Evolutionary conservation across 345 rosid genomes (phyloP), one percentile per base, ranked within the genome.

Genomic region (Triadica sebifera): DNA sequence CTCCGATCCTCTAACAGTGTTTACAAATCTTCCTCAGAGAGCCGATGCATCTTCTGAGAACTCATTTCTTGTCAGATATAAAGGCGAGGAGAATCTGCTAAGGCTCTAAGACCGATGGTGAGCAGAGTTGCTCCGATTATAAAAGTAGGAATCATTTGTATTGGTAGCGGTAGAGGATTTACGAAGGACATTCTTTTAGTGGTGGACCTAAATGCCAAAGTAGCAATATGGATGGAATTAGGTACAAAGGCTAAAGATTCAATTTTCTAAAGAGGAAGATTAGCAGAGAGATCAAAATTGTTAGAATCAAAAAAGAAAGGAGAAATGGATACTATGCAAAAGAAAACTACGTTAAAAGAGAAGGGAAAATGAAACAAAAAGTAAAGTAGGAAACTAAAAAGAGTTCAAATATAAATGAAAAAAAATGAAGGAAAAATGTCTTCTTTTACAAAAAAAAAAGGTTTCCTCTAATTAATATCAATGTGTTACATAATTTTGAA

Each of bases 21-120:
- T 95, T 7, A 95, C 99, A 73, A 95, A 93, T 89, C 80, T 87
- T 10, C 91, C 93, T 47, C 81, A 85, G 24, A 94, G 91, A 66
- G 82, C 81, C 25, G 78, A 72, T 6, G 70, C 69, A 45, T 88
- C 91, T 9, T 77, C 83, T 10, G 76, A 56, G 65, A 77, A 79
- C 25, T 75, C 80, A 16, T 83, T 84, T 13, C 25, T 4, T 6
- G 77, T 80, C 19, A 66, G 83, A 41, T 84, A 78, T 39, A 84
- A 57, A 34, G 84, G 85, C 61, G 76, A 88, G 47, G 98, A 86
- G 87, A 91, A 87, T 25, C 95, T 91, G 87, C 98, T 94, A 77
- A 95, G 84, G 63, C 98, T 95, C 64, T 98, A 81, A 53, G 95
- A 79, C 6, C 96, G 89, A 51, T 93, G 92, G 79, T 78, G 86